Base-by-base conservation (phyloP, 2,329 filamentous ascomycete species). In the Aureobasidium sp. region DNA sequence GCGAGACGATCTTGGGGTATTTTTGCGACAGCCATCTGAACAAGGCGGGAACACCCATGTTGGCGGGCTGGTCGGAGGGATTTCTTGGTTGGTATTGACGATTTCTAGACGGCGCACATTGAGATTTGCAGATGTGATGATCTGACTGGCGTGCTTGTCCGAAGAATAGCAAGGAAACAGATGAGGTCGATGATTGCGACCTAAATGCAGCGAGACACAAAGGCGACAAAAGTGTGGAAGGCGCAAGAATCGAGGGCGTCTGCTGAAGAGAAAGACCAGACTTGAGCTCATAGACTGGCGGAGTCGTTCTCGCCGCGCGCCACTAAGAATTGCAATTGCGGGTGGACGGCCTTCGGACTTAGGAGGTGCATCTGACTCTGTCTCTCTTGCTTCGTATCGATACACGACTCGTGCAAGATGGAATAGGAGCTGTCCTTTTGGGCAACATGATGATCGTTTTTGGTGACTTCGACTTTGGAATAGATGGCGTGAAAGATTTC, bases 1-100 rank as follows among this genome's bases (percentile, higher is more conserved):
- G 84, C 10, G 90, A 94, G 67, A 97, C 90, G 73, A 97, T 99
- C 79, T 97, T 97, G 64, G 94, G 94, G 73, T 97, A 97, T 74
- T 95, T 97, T 79, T 87, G 89, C 75, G 91, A 96, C 64, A 97
- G 87, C 91, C 92, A 99, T 84, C 92, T 84, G 76, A 97, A 97
- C 67, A 94, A 88, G 65, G 92, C 91, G 68, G 91, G 91, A 71
- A 96, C 92, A 88, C 91, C 91, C 91, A 96, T 96, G 64, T 68
- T 79, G 72, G 63, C 42, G 55, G 20, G 20, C 3, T 29, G 12
- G 57, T 51, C 20, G 34, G 26, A 17, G 2, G 46, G 13, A 15
- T 7, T 47, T 59, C 29, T 26, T 32, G n/a, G n/a, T 23, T 27
- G 36, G 39, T 34, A 23, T 32, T 26, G 42, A 29, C 12, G 26